A percentile compares a stretch with the other conserved stretches of the same genome.
Conservation (phyloP, 2,329 filamentous ascomycete species). For the Cryphonectria carpinicola region DNA sequence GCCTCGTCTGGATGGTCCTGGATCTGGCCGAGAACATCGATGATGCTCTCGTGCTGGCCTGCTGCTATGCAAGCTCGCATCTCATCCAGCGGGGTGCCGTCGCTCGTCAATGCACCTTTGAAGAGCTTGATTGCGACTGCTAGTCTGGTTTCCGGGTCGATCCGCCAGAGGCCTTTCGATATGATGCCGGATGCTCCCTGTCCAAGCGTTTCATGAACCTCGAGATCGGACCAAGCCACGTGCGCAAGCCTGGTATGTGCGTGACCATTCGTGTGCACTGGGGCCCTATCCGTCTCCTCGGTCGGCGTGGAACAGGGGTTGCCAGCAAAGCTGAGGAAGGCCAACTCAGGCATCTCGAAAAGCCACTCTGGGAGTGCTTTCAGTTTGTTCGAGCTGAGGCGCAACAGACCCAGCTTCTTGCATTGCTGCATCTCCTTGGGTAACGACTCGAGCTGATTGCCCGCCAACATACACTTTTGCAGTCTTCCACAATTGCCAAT, state of each 20-base stretch:
- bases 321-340: constrained; percentile 52
- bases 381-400: constrained; percentile 49
- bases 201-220: constrained; percentile 46
- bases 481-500: constrained; percentile 48
- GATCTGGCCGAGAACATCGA: constrained; percentile 49
- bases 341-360: constrained; percentile 48
- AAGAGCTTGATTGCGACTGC: constrained; percentile 55
- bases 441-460: constrained; percentile 46
- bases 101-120: constrained; percentile 50
- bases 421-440: constrained; percentile 49
- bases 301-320: constrained; percentile 46
- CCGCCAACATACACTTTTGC: constrained; percentile 55
- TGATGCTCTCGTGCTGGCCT: constrained; percentile 50
- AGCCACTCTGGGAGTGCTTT: constrained; percentile 47
- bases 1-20: constrained; percentile 44
- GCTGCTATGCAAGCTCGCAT: constrained; percentile 52
- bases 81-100: constrained; percentile 53
- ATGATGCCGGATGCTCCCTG: constrained; percentile 53
- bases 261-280: not conserved
- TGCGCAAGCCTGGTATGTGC: constrained; percentile 36
- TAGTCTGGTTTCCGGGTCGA: constrained; percentile 34
- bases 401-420: constrained; percentile 47
- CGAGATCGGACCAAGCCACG: constrained; percentile 46
- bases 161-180: constrained; percentile 44
- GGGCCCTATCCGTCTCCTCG: constrained; percentile 12